phyloP scores from a whole-genome alignment of 176 grass and related monocot genomes.

The Bothriochloa decipiens region DNA sequence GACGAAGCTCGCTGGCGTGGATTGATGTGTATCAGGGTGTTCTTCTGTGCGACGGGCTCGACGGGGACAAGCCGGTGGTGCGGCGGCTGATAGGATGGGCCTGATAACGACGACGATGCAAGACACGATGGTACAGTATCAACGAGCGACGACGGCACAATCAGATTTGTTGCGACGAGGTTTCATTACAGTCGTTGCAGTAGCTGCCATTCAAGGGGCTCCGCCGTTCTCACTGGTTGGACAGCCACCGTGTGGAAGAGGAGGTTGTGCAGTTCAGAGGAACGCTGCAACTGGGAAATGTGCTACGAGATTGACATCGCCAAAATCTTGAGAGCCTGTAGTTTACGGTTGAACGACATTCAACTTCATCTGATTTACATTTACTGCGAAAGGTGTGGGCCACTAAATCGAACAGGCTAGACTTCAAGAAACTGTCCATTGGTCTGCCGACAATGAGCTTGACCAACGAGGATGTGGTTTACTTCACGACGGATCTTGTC shows the following conservation, averaged over 20 bases:
- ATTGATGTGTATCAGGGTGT: background rate
- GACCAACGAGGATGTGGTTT: background rate
- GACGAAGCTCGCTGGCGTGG: background rate
- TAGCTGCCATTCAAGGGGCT: too few relatives aligned
- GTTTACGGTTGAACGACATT: background rate
- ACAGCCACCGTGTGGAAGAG: too few relatives aligned
- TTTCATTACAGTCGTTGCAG: too few relatives aligned
- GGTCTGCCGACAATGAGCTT: background rate
- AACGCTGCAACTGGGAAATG: too few relatives aligned
- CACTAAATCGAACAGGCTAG: background rate
- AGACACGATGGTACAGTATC: too few relatives aligned
- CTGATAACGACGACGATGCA: too few relatives aligned
- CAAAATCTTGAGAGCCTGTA: background rate
- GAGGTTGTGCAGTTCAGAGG: too few relatives aligned
- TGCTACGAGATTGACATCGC: background rate
- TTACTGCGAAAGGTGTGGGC: background rate
- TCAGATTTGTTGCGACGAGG: too few relatives aligned
- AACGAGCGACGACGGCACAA: too few relatives aligned
- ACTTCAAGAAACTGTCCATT: background rate
- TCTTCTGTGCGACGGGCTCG: background rate
- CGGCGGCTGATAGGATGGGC: background rate
- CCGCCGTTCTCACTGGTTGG: too few relatives aligned
- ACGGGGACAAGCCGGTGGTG: background rate
- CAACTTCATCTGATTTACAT: background rate
- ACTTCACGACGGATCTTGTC: background rate